phyloP scores from a whole-genome alignment of 805 yeast genomes.

The Cephaloascus fragrans region DNA sequence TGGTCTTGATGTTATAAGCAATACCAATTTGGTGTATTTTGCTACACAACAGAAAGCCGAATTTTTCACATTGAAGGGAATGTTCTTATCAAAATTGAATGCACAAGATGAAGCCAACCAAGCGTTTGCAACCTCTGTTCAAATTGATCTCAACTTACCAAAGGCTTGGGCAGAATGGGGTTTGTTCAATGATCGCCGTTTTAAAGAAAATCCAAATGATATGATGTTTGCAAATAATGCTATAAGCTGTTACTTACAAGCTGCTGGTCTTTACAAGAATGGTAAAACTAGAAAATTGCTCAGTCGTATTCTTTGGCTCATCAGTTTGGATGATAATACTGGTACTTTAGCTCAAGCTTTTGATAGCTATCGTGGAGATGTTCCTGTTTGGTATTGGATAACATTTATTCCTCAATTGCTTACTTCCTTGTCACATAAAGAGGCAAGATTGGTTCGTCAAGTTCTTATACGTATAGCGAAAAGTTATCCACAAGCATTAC shows the following conservation, averaged over 20 bases:
- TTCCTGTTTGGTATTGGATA: conserved; percentile 99
- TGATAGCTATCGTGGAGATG: conserved; percentile 88
- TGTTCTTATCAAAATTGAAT: conserved; percentile 87
- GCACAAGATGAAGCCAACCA: conserved; percentile 94
- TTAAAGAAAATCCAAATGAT: conserved; percentile 75
- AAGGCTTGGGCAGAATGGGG: conserved; percentile 99
- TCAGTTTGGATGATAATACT: conserved; percentile 78
- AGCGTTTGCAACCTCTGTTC: conserved; percentile 97
- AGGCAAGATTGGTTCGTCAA: conserved; percentile 81
- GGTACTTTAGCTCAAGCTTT: conserved; percentile 82
- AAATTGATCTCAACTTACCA: conserved; percentile 85
- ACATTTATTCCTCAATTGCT: conserved; percentile 92
- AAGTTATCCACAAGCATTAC: conserved; percentile 94
- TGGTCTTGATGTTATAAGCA: conserved; percentile 93
- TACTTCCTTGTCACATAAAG: conserved; percentile 83
- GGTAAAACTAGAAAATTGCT: conserved; percentile 81
- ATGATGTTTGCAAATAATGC: conserved; percentile 87
- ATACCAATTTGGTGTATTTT: conserved; percentile 91
- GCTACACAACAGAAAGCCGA: conserved; percentile 98
- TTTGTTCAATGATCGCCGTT: conserved; percentile 78
- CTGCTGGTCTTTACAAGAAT: conserved; percentile 92
- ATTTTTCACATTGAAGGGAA: conserved; percentile 94
- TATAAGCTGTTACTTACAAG: conserved; percentile 90
- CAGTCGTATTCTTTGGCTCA: conserved; percentile 88
- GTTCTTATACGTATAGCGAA: conserved; percentile 89